These are phyloP conservation scores for Nothophaeocryptopus gaeumannii DNA, from an alignment of 2,329 filamentous ascomycete genomes.

Conservation along the genomic window DNA sequence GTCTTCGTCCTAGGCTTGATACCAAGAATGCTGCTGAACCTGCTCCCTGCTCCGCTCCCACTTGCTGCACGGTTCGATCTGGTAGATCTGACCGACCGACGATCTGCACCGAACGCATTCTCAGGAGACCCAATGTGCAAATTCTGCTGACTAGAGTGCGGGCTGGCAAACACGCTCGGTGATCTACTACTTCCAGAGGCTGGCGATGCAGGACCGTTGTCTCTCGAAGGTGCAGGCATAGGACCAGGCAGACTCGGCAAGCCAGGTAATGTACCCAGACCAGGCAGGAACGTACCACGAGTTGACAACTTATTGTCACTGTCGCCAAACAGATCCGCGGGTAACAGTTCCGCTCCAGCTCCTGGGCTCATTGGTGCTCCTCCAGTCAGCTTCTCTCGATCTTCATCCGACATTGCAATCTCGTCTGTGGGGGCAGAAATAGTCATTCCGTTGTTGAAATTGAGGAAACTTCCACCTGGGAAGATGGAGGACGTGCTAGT, in stretches of 20 bases:
- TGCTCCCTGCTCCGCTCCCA: conserved; percentile 38
- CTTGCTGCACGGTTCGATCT: conserved; percentile 49
- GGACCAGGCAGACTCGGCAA: conserved; percentile 34
- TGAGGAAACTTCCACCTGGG: conserved; percentile 49
- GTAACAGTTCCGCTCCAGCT: conserved; percentile 65
- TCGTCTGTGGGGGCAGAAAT: conserved; percentile 45
- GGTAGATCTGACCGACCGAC: conserved; percentile 48
- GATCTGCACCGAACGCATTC: conserved; percentile 43
- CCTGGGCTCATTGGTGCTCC: conserved; percentile 74
- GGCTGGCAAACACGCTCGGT: conserved; percentile 48
- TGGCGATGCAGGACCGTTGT: conserved; percentile 42
- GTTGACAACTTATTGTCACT: conserved; percentile 25
- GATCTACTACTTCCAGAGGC: conserved; percentile 43
- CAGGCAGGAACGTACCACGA: conserved; percentile 29
- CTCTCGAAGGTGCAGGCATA: not conserved
- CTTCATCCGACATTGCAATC: conserved; percentile 57
- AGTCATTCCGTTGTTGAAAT: conserved; percentile 62
- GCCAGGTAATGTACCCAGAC: conserved; percentile 38
- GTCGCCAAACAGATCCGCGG: conserved; percentile 56
- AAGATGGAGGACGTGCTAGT: conserved; percentile 54
- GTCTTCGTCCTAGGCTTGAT: conserved; percentile 63
- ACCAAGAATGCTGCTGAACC: conserved; percentile 53
- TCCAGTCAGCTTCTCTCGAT: conserved; percentile 58
- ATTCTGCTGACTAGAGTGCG: conserved; percentile 46
- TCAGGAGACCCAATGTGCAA: conserved; percentile 42